Percentiles rank a stretch among this genome's conserved stretches.
Evolutionary conservation across 2,329 filamentous ascomycete species (phyloP).

Genomic region (Pseudopyrenochaeta lycopersici): DNA sequence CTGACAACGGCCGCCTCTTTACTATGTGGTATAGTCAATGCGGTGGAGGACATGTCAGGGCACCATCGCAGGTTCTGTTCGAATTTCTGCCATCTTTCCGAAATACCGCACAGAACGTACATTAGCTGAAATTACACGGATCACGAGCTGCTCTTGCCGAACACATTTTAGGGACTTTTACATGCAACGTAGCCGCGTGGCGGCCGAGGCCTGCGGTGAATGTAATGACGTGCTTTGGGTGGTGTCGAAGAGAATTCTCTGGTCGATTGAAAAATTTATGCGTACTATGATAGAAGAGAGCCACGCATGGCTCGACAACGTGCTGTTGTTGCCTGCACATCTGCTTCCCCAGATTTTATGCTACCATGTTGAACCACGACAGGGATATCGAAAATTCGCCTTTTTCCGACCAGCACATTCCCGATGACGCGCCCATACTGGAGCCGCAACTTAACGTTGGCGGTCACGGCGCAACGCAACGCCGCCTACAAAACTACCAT

Average conservation of each 20-base stretch:
- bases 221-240: conserved; percentile 28
- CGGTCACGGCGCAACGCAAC: conserved; percentile 26
- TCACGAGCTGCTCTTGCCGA: neutral
- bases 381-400: conserved; percentile 22
- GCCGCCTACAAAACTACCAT: conserved; percentile 26
- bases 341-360: neutral
- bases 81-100: neutral
- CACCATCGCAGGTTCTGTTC: too few species aligned
- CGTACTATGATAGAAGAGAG: conserved; percentile 11
- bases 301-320: neutral
- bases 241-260: conserved; percentile 20
- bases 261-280: conserved; percentile 1
- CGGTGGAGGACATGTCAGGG: too few species aligned
- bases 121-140: neutral
- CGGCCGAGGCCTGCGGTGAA: conserved; percentile 20
- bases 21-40: too few species aligned
- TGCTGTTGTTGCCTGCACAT: neutral
- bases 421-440: conserved; percentile 24
- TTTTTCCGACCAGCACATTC: conserved; percentile 7
- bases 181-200: conserved; percentile 2
- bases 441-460: conserved; percentile 29
- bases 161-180: neutral
- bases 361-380: conserved; percentile 15
- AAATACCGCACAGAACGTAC: neutral
- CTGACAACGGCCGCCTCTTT: too few species aligned